These are phyloP conservation scores for Epichloe hybrida DNA, from an alignment of 2,329 filamentous ascomycete genomes.

Conservation along the genomic window DNA sequence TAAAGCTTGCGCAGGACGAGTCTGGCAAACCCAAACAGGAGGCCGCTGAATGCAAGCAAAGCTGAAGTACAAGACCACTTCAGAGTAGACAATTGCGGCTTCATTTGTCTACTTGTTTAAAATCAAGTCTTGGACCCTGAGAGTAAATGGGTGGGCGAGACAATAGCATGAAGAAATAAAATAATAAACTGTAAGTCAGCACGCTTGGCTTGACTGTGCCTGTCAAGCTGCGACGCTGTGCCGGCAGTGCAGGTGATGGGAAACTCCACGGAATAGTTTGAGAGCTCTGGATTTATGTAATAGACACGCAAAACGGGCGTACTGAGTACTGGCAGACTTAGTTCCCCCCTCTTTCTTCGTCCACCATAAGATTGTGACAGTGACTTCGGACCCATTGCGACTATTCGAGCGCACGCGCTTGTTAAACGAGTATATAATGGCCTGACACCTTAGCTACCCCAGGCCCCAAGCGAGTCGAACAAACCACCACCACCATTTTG, in stretches of 20 bases:
- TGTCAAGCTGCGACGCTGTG: neutral
- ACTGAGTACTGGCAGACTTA: conserved; percentile 2
- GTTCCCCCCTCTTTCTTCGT: neutral
- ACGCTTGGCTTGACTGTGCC: neutral
- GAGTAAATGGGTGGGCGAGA: neutral
- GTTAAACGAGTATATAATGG: too few species aligned
- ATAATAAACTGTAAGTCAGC: conserved; percentile 1
- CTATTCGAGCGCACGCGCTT: too few species aligned
- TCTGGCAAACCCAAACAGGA: conserved; percentile 86
- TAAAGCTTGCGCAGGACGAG: conserved; percentile 49
- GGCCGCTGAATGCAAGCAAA: conserved; percentile 92
- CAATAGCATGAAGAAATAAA: conserved; percentile 1
- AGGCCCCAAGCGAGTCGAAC: too few species aligned
- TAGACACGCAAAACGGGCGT: conserved; percentile 7
- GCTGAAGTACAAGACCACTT: conserved; percentile 34
- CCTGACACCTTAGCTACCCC: too few species aligned
- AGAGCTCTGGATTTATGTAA: conserved; percentile 7
- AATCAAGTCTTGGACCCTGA: neutral
- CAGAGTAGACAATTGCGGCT: neutral
- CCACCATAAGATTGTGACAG: neutral
- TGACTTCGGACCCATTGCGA: neutral
- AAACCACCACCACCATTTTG: too few species aligned
- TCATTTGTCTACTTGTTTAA: conserved; percentile 2
- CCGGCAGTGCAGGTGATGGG: neutral
- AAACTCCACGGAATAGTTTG: neutral